A percentile compares a stretch with the other conserved stretches of the same genome.
phyloP scores from a whole-genome alignment of 2,329 filamentous ascomycete species.

The Leptographium galeiforme region DNA sequence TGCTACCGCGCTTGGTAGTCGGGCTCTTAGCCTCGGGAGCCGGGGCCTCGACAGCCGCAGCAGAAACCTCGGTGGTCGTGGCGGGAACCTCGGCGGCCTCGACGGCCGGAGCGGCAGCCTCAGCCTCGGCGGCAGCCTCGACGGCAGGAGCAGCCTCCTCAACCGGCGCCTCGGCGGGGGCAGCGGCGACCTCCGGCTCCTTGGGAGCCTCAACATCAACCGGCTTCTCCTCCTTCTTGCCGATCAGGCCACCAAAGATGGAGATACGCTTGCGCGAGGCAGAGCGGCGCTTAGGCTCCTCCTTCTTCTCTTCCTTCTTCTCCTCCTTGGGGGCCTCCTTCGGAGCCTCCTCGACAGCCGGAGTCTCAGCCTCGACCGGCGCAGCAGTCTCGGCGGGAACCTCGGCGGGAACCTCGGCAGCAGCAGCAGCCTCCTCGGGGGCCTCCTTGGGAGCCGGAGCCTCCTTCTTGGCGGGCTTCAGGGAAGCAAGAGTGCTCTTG shows the following conservation, averaged over 20 bases:
- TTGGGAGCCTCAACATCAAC: slow-evolving; percentile 24
- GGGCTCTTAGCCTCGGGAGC: slow-evolving; percentile 25
- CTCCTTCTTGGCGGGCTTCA: slow-evolving; percentile 37
- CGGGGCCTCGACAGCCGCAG: slow-evolving; percentile 7
- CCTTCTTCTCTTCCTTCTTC: slow-evolving; percentile 44
- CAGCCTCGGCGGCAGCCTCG: slow-evolving; percentile 20
- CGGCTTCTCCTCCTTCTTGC: slow-evolving; percentile 36
- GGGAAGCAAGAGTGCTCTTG: slow-evolving; percentile 69
- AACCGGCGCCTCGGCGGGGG: slow-evolving; percentile 19
- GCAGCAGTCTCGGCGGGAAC: slow-evolving; percentile 10
- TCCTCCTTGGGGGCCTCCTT: slow-evolving; percentile 19
- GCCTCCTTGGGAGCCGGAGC: slow-evolving; percentile 18
- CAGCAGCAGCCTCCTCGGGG: slow-evolving; percentile 12
- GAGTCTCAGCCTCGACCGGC: slow-evolving; percentile 10
- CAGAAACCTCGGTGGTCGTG: slow-evolving; percentile 19
- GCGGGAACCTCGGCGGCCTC: slow-evolving; percentile 18
- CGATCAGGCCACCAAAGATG: slow-evolving; percentile 44
- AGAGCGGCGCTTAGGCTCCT: slow-evolving; percentile 49
- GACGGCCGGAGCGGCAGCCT: slow-evolving; percentile 19
- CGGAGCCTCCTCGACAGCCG: slow-evolving; percentile 16
- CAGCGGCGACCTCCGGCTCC: slow-evolving; percentile 15
- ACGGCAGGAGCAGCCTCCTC: slow-evolving; percentile 14
- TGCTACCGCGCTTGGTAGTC: slow-evolving; percentile 37
- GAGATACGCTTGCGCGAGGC: slow-evolving; percentile 53
- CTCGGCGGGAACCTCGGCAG: slow-evolving; percentile 12